Evolutionary conservation across 768 basidiomycete species (phyloP).

Genomic region (Punctularia strigosozonata): DNA sequence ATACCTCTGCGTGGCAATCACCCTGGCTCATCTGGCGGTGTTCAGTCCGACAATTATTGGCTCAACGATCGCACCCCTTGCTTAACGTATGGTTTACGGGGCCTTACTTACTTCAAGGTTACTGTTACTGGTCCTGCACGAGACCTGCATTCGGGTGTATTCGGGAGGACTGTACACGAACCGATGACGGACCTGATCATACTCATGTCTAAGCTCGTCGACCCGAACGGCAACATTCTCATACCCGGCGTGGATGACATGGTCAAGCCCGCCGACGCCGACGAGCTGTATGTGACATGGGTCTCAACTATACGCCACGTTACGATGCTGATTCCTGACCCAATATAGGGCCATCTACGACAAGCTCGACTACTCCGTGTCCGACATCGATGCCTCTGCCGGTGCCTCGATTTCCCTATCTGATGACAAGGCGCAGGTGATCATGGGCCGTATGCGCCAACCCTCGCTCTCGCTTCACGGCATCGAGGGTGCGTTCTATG

Average conservation of each 20-base stretch:
- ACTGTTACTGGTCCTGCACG: conserved; percentile 72
- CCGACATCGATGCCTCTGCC: conserved; percentile 65
- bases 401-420: conserved; percentile 70
- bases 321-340: neutral
- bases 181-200: conserved; percentile 90
- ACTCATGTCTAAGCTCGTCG: conserved; percentile 80
- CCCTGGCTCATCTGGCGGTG: neutral
- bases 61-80: conserved; percentile 70
- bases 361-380: conserved; percentile 55
- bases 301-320: neutral
- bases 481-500: conserved; percentile 90
- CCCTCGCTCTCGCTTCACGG: conserved; percentile 89
- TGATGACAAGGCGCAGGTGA: conserved; percentile 59
- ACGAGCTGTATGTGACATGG: conserved; percentile 44
- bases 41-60: conserved; percentile 91
- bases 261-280: conserved; percentile 59
- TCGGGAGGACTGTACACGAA: conserved; percentile 73
- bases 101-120: conserved; percentile 78
- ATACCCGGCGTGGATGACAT: conserved; percentile 84
- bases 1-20: neutral
- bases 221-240: conserved; percentile 67
- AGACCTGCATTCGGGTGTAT: conserved; percentile 86
- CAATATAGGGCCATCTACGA: conserved; percentile 51
- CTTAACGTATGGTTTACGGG: conserved; percentile 82
- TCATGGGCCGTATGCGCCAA: conserved; percentile 92